A percentile compares a stretch with the other conserved stretches of the same genome.
Conservation (phyloP, 768 basidiomycete species). For the Naganishia antarctica region DNA sequence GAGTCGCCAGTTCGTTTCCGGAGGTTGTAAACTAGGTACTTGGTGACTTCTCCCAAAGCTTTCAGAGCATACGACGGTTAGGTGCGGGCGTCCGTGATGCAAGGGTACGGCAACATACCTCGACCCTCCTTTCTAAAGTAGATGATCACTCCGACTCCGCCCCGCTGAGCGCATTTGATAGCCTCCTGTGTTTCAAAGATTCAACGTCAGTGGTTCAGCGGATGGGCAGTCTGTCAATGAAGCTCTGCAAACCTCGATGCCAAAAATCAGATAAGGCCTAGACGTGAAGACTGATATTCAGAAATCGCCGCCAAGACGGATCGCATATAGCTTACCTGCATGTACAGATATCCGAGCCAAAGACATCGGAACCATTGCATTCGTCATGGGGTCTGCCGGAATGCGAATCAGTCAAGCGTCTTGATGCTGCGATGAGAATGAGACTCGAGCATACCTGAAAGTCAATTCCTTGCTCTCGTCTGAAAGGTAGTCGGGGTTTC, state of each 20-base stretch:
- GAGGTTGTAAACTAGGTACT: constrained; percentile 91
- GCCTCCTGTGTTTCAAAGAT: constrained; percentile 60
- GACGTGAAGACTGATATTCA: constrained; percentile 74
- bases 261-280: constrained; percentile 84
- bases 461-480: constrained; percentile 47
- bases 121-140: constrained; percentile 82
- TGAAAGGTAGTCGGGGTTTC: constrained; percentile 63
- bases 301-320: neutral
- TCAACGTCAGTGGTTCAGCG: neutral
- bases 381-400: constrained; percentile 63
- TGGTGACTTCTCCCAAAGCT: constrained; percentile 39
- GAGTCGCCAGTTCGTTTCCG: constrained; percentile 90
- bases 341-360: constrained; percentile 61
- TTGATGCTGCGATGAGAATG: neutral
- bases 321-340: constrained; percentile 19
- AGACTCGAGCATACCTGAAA: constrained; percentile 27
- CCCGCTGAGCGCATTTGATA: constrained; percentile 71
- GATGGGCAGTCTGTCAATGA: too few species aligned
- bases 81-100: neutral
- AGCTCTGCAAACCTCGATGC: constrained; percentile 55
- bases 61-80: neutral
- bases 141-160: constrained; percentile 86
- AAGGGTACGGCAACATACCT: constrained; percentile 1
- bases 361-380: constrained; percentile 95
- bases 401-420: neutral